phyloP scores from a whole-genome alignment of 345 rosid genomes.

The Combretum micranthum region DNA sequence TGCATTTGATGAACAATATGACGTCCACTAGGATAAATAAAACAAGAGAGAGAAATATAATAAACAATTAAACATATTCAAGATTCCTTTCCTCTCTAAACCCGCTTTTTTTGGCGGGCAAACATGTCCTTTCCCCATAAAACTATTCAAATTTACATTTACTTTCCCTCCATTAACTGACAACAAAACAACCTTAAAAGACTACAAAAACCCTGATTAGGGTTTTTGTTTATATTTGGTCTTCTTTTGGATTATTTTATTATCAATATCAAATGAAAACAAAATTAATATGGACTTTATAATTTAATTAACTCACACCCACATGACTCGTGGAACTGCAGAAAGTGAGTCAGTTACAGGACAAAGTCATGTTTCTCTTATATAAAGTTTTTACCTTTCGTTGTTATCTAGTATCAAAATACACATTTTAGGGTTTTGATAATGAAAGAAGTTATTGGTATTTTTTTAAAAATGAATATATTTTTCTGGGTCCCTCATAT shows the following conservation, averaged over 20 bases:
- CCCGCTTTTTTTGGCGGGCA: slow-evolving; percentile 49
- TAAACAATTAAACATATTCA: no score
- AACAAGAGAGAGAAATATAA: background rate
- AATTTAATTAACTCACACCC: no score
- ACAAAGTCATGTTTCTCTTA: no score
- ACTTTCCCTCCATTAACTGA: slow-evolving; percentile 33
- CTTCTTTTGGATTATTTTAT: no score
- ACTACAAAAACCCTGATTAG: slow-evolving; percentile 9
- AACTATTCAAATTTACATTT: slow-evolving; percentile 3
- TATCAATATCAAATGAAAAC: no score
- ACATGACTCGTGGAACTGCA: no score
- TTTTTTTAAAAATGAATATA: slow-evolving; percentile 19
- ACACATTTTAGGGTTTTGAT: background rate
- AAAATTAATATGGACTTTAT: no score
- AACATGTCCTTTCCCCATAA: slow-evolving; percentile 18
- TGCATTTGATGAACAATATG: slow-evolving; percentile 31
- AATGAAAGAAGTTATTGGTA: slow-evolving; percentile 12
- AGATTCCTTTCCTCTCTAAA: slow-evolving; percentile 1
- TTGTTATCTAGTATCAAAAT: no score
- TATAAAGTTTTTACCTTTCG: no score
- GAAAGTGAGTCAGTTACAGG: no score
- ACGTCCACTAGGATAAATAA: slow-evolving; percentile 49
- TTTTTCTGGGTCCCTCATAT: slow-evolving; percentile 26
- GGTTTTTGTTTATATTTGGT: background rate
- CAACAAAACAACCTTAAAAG: slow-evolving; percentile 21